Base-by-base conservation (phyloP, 2,329 filamentous ascomycete species). In the Fusarium paranaense region DNA sequence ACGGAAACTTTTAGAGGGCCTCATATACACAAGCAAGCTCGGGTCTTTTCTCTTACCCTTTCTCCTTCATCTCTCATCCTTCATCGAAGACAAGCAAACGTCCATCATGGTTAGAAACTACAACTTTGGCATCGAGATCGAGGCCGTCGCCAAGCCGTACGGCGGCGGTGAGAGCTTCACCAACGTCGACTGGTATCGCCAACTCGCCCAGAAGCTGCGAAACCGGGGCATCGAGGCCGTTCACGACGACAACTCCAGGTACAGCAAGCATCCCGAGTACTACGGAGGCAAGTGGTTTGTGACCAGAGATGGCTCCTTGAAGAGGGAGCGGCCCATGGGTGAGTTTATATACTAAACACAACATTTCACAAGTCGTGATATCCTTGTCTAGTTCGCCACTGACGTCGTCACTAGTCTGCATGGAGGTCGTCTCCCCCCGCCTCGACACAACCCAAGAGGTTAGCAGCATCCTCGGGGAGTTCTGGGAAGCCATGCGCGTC, bases 231-330 rank as follows among this genome's bases (percentile, higher is more conserved):
- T 84, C 66, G 72, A 79, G 42, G 82, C 83, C 27, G 79, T 81
- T 6, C 79, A 83, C 69, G 82, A 84, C 64, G 81, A 83, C 71
- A 80, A 80, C 69, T 83, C 81, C 40, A 78, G 76, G 52, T 84
- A 83, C 72, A 82, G 80, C 79, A 84, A 84, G 67, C 83, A 84
- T 33, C 83, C 83, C 3, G 83, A 84, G 71, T 83, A 84, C 72
- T 84, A 84, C 54, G 82, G 82, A 65, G 82, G 81, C 18, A 84
- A 84, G 73, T 84, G 83, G 83, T 84, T 83, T 68, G 81, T 84
- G 64, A 84, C 83, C 13, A 78, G 82, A 33, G 83, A 84, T 67
- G 83, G 82, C 7, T 84, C 83, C 25, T 72, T 84, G 50, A 82
- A 83, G 70, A 76, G 82, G n/a, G 80, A 80, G 62, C 76, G 77